These are phyloP conservation scores for Soucietia sequanensis DNA, from an alignment of 805 yeast species.

Conservation along the genomic window DNA sequence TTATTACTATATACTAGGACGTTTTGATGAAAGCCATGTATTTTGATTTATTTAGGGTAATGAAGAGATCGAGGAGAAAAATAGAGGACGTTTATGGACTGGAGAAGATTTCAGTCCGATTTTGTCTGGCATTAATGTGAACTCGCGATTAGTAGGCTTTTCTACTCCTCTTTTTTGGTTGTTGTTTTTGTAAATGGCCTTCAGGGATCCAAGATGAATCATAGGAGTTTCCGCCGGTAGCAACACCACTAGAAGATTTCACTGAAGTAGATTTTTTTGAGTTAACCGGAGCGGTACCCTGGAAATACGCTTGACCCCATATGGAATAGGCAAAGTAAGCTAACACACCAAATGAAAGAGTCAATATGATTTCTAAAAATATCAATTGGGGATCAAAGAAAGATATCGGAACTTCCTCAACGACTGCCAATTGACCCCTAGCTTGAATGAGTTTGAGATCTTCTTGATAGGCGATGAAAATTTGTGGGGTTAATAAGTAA, in stretches of 20 bases:
- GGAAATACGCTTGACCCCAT: slow-evolving; percentile 48
- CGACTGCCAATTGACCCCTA: slow-evolving; percentile 53
- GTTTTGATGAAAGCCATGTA: no score
- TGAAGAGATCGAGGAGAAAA: no score
- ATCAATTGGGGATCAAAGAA: slow-evolving; percentile 71
- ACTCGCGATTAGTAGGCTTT: no score
- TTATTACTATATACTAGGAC: no score
- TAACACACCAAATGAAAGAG: slow-evolving; percentile 46
- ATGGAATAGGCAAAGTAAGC: slow-evolving; percentile 47
- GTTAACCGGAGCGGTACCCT: slow-evolving; percentile 33
- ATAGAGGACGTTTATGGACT: no score
- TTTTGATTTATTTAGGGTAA: no score
- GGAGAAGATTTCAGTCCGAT: no score
- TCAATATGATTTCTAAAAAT: slow-evolving; percentile 55
- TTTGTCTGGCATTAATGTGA: no score
- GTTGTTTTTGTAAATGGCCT: slow-evolving; percentile 28
- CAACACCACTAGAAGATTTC: no score
- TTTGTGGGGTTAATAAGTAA: slow-evolving; percentile 58
- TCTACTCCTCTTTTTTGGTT: not conserved
- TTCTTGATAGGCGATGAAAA: slow-evolving; percentile 52
- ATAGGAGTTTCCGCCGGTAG: slow-evolving; percentile 24
- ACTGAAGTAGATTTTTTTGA: slow-evolving; percentile 12
- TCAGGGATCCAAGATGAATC: slow-evolving; percentile 62
- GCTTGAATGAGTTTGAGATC: slow-evolving; percentile 55
- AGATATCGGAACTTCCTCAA: slow-evolving; percentile 67